phyloP scores from a whole-genome alignment of 176 grass and related monocot genomes.

The Oryza meyeriana region DNA sequence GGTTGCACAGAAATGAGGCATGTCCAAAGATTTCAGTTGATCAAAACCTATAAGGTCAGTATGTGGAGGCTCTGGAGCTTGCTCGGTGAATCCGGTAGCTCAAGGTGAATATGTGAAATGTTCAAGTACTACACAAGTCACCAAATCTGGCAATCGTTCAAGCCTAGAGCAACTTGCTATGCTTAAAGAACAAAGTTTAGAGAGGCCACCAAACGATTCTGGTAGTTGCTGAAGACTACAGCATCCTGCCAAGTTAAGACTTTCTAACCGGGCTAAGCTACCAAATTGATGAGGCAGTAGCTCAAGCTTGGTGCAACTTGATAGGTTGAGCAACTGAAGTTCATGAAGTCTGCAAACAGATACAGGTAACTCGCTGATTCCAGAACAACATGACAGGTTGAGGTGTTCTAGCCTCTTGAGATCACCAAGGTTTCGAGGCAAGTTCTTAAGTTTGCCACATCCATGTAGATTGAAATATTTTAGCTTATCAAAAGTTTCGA shows the following conservation, averaged over 20 bases:
- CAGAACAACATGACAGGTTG: not conserved
- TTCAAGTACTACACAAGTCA: no score
- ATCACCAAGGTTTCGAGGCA: not conserved
- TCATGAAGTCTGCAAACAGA: not conserved
- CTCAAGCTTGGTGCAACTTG: constrained; percentile 25
- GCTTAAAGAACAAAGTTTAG: constrained; percentile 24
- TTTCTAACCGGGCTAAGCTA: constrained; percentile 22
- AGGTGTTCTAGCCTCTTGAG: constrained; percentile 22
- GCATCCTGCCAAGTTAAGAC: constrained; percentile 37
- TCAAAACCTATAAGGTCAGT: no score
- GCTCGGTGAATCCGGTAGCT: no score
- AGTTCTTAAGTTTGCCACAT: not conserved
- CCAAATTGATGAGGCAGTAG: constrained; percentile 12
- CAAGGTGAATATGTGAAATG: no score
- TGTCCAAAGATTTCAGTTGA: no score
- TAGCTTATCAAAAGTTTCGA: constrained; percentile 16
- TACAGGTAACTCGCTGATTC: not conserved
- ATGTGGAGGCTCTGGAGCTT: no score
- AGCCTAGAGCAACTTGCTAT: constrained; percentile 37
- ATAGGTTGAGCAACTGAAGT: constrained; percentile 33
- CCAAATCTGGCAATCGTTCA: constrained; percentile 5
- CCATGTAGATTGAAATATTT: constrained; percentile 29
- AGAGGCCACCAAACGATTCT: constrained; percentile 37
- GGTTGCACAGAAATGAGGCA: no score
- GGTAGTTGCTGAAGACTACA: constrained; percentile 27